A percentile compares a stretch with the other conserved stretches of the same genome.
phyloP scores from a whole-genome alignment of 2,329 filamentous ascomycete species.

The Fusarium anthophilum region DNA sequence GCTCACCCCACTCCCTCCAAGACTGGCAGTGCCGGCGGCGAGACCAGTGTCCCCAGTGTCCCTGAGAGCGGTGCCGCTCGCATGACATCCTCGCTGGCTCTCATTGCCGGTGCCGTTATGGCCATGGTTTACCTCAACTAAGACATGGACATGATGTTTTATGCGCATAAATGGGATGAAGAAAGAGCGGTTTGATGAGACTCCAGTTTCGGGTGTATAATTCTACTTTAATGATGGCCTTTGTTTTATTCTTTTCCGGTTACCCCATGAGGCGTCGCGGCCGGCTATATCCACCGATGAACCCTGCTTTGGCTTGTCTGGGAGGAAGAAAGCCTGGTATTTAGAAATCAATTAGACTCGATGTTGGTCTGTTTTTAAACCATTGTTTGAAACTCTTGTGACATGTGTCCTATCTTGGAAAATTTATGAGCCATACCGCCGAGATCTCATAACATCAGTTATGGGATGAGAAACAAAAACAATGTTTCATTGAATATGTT shows the following conservation, averaged over 20 bases:
- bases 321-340: conserved; percentile 38
- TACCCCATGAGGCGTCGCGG: conserved; percentile 42
- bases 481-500: background rate
- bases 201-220: conserved; percentile 39
- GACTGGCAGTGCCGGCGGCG: conserved; percentile 11
- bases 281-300: conserved; percentile 35
- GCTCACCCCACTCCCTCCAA: conserved; percentile 14
- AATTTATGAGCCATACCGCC: rapidly evolving
- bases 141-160: conserved; percentile 33
- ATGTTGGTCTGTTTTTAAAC: conserved; percentile 24
- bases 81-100: conserved; percentile 46
- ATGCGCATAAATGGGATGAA: conserved; percentile 22
- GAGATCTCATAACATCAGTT: background rate
- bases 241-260: conserved; percentile 42
- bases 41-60: conserved; percentile 36
- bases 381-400: background rate
- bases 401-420: background rate
- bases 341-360: conserved; percentile 39
- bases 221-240: conserved; percentile 43
- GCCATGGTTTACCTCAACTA: conserved; percentile 49
- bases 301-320: conserved; percentile 32
- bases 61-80: conserved; percentile 45
- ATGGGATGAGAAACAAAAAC: background rate
- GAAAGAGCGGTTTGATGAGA: conserved; percentile 39
- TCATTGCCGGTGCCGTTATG: conserved; percentile 47